Evolutionary conservation across 768 basidiomycete genomes (phyloP).

Genomic region (Agrocybe praecox): DNA sequence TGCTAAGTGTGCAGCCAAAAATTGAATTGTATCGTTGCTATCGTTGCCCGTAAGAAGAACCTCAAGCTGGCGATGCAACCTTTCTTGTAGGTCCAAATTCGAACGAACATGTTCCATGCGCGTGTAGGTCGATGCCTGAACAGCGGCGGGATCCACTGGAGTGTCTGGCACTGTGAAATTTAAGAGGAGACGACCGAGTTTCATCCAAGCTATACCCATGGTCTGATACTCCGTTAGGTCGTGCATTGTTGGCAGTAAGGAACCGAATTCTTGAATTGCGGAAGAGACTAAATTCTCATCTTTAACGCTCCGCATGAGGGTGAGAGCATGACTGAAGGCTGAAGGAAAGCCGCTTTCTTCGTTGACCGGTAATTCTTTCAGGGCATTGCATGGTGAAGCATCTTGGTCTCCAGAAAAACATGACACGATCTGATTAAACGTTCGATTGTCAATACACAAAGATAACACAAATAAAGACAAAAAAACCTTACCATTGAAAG

Average conservation of each 20-base stretch:
- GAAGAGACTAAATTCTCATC: constrained; percentile 37
- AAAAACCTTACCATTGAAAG: constrained; percentile 39
- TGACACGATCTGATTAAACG: too few relatives aligned
- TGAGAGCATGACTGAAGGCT: constrained; percentile 19
- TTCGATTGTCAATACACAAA: constrained; percentile 35
- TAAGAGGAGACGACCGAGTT: constrained; percentile 58
- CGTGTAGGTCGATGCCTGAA: constrained; percentile 46
- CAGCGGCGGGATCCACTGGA: constrained; percentile 85
- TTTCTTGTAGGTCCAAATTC: constrained; percentile 48
- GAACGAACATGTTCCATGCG: constrained; percentile 46
- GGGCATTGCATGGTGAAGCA: constrained; percentile 16
- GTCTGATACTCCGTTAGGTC: constrained; percentile 14
- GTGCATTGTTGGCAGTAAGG: constrained; percentile 12
- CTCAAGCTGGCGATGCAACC: constrained; percentile 60
- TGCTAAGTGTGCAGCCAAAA: constrained; percentile 41
- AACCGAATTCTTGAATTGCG: constrained; percentile 29
- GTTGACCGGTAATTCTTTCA: constrained; percentile 7
- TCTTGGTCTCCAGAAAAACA: constrained; percentile 48
- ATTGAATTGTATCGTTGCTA: constrained; percentile 47
- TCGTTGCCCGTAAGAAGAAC: constrained; percentile 54
- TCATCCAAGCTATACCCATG: constrained; percentile 55
- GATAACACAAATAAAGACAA: background rate
- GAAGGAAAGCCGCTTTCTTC: constrained; percentile 2
- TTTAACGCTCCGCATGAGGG: constrained; percentile 32
- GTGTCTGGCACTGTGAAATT: constrained; percentile 79